A percentile compares a stretch with the other conserved stretches of the same genome.
Conservation (phyloP, 805 yeast genomes). For the Kodamaea sagamina region DNA sequence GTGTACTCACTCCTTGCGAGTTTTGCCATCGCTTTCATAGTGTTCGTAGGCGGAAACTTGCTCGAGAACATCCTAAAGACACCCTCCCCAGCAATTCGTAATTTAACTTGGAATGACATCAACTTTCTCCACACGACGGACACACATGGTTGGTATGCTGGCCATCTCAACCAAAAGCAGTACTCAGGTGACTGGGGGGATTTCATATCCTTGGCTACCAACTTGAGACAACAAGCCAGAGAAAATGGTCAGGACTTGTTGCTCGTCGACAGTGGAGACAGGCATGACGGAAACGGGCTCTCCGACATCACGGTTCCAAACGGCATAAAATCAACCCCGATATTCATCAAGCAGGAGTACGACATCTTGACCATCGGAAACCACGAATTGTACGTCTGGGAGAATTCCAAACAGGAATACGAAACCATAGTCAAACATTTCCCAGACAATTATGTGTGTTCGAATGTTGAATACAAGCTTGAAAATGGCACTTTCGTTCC, state of each 20-base stretch:
- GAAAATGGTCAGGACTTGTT: conserved; percentile 60
- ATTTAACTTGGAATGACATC: conserved; percentile 66
- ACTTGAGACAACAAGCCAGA: conserved; percentile 49
- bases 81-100: conserved; percentile 29
- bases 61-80: background rate
- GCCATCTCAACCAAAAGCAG: conserved; percentile 76
- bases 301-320: conserved; percentile 76
- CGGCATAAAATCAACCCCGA: conserved; percentile 61
- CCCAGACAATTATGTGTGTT: conserved; percentile 65
- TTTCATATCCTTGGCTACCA: conserved; percentile 64
- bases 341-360: conserved; percentile 66
- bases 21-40: too few species aligned
- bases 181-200: conserved; percentile 94
- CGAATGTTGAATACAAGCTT: conserved; percentile 64
- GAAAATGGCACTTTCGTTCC: conserved; percentile 51
- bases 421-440: conserved; percentile 57
- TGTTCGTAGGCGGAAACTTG: too few species aligned
- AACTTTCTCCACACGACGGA: conserved; percentile 95
- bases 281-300: conserved; percentile 92
- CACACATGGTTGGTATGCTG: conserved; percentile 96
- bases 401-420: conserved; percentile 65
- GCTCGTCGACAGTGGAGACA: conserved; percentile 86
- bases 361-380: conserved; percentile 87
- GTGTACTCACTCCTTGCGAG: too few species aligned
- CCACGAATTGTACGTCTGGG: conserved; percentile 80